A percentile compares a stretch with the other conserved stretches of the same genome.
Evolutionary conservation across 345 rosid species (phyloP).

Genomic region (Hibiscus tridactylites): DNA sequence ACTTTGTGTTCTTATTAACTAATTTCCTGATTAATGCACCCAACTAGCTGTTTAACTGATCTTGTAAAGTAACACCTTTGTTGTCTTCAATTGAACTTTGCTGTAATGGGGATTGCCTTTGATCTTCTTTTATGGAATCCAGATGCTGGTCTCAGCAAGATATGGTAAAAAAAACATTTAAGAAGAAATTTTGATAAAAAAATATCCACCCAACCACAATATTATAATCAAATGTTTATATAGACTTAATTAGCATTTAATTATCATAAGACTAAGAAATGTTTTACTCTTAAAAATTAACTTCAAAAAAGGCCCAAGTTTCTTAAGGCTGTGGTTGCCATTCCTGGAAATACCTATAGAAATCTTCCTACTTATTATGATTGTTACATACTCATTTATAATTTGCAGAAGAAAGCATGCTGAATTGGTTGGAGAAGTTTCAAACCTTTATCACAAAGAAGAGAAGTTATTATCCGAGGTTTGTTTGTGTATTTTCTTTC

Average conservation of each 20-base stretch:
- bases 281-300: not conserved
- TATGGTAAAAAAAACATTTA: not conserved
- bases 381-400: not conserved
- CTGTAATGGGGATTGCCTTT: not conserved
- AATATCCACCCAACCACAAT: not conserved
- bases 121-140: too few relatives aligned
- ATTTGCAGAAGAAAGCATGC: slow-evolving; percentile 79
- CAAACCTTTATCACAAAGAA: slow-evolving; percentile 76
- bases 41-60: not conserved
- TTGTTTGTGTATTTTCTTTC: slow-evolving; percentile 12
- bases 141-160: not conserved
- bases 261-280: not conserved
- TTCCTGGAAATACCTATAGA: not conserved
- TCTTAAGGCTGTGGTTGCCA: not conserved
- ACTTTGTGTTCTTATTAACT: not conserved
- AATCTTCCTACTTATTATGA: not conserved
- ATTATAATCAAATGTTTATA: not conserved
- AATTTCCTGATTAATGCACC: not conserved
- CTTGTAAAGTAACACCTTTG: not conserved
- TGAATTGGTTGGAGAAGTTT: slow-evolving; percentile 73
- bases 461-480: slow-evolving; percentile 89
- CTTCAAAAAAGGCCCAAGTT: not conserved
- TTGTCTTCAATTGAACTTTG: not conserved
- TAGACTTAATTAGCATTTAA: slow-evolving; percentile 1
- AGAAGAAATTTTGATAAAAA: not conserved